Conservation (phyloP, 2,329 filamentous ascomycete genomes). For the Ophiostoma sp. region DNA sequence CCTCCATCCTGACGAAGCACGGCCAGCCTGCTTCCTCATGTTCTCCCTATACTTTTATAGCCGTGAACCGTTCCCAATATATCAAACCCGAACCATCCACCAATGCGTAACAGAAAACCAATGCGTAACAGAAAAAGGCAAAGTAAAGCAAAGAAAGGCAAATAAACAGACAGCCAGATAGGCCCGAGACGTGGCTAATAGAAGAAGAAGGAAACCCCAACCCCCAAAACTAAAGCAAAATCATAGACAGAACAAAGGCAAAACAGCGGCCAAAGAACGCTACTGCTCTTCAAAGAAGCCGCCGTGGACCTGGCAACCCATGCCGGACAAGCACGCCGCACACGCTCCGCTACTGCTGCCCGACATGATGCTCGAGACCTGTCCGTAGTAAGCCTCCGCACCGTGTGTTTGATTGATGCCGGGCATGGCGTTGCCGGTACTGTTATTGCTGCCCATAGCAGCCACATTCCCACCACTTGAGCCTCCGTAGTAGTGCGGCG, state of each 20-base stretch:
- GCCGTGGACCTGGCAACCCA: constrained; percentile 25
- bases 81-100: background rate
- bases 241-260: background rate
- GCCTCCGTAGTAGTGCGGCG: constrained; percentile 21
- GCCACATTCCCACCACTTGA: background rate
- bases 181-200: background rate
- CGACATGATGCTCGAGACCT: constrained; percentile 7
- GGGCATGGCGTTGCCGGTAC: background rate
- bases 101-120: background rate
- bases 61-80: background rate
- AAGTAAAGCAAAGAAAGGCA: background rate
- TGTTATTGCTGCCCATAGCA: background rate
- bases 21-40: background rate
- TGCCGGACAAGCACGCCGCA: constrained; percentile 23
- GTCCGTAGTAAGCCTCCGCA: constrained; percentile 17
- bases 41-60: background rate
- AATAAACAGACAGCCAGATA: background rate
- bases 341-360: constrained; percentile 12
- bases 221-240: background rate
- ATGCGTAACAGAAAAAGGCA: background rate
- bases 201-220: background rate
- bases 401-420: background rate
- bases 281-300: constrained; percentile 21
- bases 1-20: background rate
- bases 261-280: background rate